Evolutionary conservation across 257 asterid species (phyloP), one percentile per base, ranked within the genome.

Genomic region (Fraxinus americana): DNA sequence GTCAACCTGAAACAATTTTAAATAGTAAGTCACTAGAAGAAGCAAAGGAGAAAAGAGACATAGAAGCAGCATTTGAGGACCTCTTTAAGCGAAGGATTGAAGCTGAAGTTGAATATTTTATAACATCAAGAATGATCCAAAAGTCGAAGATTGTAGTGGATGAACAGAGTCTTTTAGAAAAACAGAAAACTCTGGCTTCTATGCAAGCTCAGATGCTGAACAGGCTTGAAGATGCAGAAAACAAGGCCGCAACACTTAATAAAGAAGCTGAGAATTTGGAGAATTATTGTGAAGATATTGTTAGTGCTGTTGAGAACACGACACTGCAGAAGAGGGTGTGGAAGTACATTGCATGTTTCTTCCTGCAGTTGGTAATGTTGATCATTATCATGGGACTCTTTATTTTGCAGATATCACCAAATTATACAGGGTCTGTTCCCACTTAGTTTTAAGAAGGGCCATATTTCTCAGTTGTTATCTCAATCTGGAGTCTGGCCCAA

Each of bases 21-120:
- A 78, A 74, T 69, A 73, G 75, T 67, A 29, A 17, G 66, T 57
- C 23, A 57, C 9, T 57, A n/a, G 29, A 57, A 59, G 72, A 45
- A 70, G 84, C 78, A 75, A 77, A 29, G 70, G 73, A 25, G 8
- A 77, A 71, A 50, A n/a, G 70, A 70, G 86, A 84, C 30, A 68
- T 75, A 57, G 88, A 83, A 71, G 71, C 74, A 77, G 96, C 88
- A 78, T 85, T 86, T 12, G 97, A 93, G 78, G 71, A 74, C 57
- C 71, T 87, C 78, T 83, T 85, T 63, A 36, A 36, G 41, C 41
- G 1, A 36, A 36, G 8, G 41, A 36, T 36, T 7, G 41, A 36
- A 36, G 41, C 41, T 36, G 41, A 36, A 36, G 10, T 36, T 36
- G 41, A 36, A 36, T 36, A 36, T 36, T 36, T 36, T 85, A 72